Evolutionary conservation across 345 rosid genomes (phyloP).

Genomic region (Dipteronia dyeriana): DNA sequence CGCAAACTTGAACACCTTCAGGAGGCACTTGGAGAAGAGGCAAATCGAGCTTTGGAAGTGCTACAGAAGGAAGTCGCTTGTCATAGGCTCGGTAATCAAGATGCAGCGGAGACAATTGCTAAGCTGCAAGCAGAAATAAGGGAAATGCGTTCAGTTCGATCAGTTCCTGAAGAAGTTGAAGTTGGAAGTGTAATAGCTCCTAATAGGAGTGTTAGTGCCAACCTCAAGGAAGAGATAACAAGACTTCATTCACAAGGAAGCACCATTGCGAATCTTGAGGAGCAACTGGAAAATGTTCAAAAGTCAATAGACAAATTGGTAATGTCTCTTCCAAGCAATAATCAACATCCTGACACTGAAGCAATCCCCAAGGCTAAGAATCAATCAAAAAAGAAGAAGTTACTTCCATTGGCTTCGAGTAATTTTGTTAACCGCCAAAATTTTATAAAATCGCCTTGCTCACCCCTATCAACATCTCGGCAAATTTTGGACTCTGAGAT

Average conservation of each 20-base stretch:
- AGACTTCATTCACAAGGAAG: conserved; percentile 98
- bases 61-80: conserved; percentile 97
- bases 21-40: conserved; percentile 97
- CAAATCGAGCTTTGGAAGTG: conserved; percentile 91
- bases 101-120: conserved; percentile 98
- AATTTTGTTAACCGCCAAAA: conserved; percentile 64
- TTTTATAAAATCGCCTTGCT: conserved; percentile 87
- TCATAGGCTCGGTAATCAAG: conserved; percentile 96
- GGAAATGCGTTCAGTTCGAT: conserved; percentile 76
- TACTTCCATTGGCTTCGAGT: conserved; percentile 79
- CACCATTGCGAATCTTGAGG: conserved; percentile 91
- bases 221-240: conserved; percentile 96
- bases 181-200: conserved; percentile 61
- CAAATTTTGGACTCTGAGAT: conserved; percentile 72
- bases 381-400: conserved; percentile 78
- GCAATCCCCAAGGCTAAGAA: conserved; percentile 62
- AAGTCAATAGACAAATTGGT: conserved; percentile 94
- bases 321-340: conserved; percentile 86
- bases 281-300: conserved; percentile 95
- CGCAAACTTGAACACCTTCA: conserved; percentile 99
- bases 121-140: conserved; percentile 96
- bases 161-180: conserved; percentile 55
- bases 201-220: conserved; percentile 85
- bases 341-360: conserved; percentile 43
- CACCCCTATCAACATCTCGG: conserved; percentile 75